Percentiles rank a stretch among this genome's conserved stretches.
Conservation (phyloP, 805 yeast genomes). For the Kockiozyma suomiensis region DNA sequence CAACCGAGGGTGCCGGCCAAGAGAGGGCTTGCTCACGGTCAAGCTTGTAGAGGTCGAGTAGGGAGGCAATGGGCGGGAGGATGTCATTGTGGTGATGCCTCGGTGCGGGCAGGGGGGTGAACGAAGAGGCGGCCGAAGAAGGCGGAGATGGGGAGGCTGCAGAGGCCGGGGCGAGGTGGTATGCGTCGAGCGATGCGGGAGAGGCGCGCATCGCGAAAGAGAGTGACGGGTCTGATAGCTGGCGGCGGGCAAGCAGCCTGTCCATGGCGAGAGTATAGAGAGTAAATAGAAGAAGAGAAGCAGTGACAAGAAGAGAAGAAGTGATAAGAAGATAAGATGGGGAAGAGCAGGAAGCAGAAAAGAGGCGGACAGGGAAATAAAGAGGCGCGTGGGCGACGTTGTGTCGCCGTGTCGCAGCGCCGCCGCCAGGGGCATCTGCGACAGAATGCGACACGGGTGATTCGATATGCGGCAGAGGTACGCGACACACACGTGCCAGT, state of each 20-base stretch:
- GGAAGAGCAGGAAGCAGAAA: no score
- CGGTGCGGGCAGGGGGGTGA: constrained; percentile 2
- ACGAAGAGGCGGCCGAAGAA: constrained; percentile 1
- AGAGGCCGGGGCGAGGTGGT: constrained; percentile 17
- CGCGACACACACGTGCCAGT: constrained; percentile 9
- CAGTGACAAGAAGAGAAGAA: neutral
- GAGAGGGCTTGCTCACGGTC: constrained; percentile 6
- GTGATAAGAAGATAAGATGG: neutral
- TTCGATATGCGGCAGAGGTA: constrained; percentile 3
- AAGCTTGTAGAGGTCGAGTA: neutral
- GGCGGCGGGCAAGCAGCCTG: constrained; percentile 4
- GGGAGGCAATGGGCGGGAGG: constrained; percentile 7
- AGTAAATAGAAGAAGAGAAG: neutral
- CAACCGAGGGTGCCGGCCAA: neutral
- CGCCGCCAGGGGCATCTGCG: constrained; percentile 13
- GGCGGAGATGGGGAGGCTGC: constrained; percentile 5
- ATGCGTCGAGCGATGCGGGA: constrained; percentile 25
- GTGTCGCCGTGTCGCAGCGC: neutral
- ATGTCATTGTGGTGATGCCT: neutral
- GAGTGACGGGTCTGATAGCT: neutral
- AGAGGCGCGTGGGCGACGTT: neutral
- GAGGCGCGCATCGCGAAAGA: constrained; percentile 2
- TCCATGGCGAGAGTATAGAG: neutral
- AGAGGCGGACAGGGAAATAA: neutral
- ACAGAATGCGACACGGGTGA: constrained; percentile 4